phyloP scores from a whole-genome alignment of 2,329 filamentous ascomycete genomes.

The Xylariaceae sp. region DNA sequence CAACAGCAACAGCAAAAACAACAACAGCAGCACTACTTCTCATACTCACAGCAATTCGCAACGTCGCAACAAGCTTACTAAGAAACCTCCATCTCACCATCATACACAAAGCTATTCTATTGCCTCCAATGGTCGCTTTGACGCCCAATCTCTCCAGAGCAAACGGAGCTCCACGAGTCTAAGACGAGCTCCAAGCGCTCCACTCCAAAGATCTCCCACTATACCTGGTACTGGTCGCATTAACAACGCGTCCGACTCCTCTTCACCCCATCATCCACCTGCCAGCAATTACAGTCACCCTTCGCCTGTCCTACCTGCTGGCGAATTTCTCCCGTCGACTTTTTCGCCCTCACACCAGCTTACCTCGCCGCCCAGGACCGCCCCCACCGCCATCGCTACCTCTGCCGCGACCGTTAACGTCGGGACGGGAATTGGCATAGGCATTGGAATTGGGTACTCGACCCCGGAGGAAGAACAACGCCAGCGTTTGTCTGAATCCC shows the following conservation, averaged over 20 bases:
- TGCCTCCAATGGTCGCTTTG: constrained; percentile 56
- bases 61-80: constrained; percentile 61
- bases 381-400: constrained; percentile 6
- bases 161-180: constrained; percentile 67
- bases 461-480: constrained; percentile 6
- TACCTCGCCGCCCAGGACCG: constrained; percentile 19
- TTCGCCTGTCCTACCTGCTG: constrained; percentile 49
- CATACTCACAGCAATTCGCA: constrained; percentile 39
- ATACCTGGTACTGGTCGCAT: constrained; percentile 15
- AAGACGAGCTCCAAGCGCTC: constrained; percentile 63
- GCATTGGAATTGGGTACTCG: constrained; percentile 13
- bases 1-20: constrained; percentile 1
- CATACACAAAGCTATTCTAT: constrained; percentile 50
- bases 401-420: constrained; percentile 2
- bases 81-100: constrained; percentile 59
- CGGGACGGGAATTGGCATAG: constrained; percentile 14
- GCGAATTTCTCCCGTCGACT: constrained; percentile 49
- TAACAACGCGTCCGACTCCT: constrained; percentile 51
- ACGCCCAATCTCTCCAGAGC: constrained; percentile 61
- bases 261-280: constrained; percentile 50
- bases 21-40: not conserved
- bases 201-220: constrained; percentile 41
- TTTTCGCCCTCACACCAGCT: constrained; percentile 38
- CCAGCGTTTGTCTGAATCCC: constrained; percentile 40
- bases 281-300: constrained; percentile 37